Evolutionary conservation across 106 monocot genomes (phyloP).

Genomic region (Apostasia shenzhenica): DNA sequence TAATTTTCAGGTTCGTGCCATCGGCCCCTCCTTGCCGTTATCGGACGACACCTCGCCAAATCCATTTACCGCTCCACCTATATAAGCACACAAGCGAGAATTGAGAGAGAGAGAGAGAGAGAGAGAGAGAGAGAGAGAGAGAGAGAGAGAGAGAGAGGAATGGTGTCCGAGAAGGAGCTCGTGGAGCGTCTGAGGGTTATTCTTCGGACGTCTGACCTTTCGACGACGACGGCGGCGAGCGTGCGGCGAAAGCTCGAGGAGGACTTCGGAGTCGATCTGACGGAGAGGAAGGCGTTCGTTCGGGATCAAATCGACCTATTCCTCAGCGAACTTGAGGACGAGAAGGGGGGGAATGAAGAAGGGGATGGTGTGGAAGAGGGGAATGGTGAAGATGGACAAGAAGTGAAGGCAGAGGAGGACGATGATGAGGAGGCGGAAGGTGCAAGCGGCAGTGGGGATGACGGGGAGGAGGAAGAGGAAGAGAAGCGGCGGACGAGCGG

Average conservation of each 20-base stretch:
- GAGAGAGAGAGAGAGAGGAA: constrained; percentile 6
- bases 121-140: neutral
- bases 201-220: constrained; percentile 67
- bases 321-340: constrained; percentile 23
- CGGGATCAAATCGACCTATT: constrained; percentile 80
- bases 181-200: constrained; percentile 50
- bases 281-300: constrained; percentile 58
- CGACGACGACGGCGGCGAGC: constrained; percentile 61
- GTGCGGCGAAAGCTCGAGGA: constrained; percentile 68
- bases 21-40: too few species aligned
- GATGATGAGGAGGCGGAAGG: constrained; percentile 15
- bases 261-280: constrained; percentile 65
- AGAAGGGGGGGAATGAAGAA: constrained; percentile 12
- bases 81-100: neutral
- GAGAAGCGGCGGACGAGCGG: constrained; percentile 18
- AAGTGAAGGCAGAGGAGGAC: constrained; percentile 9
- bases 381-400: constrained; percentile 18
- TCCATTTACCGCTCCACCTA: neutral
- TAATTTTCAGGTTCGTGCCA: too few species aligned
- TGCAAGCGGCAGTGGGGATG: constrained; percentile 5
- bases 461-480: constrained; percentile 26
- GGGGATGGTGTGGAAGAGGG: constrained; percentile 11
- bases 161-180: constrained; percentile 76
- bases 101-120: neutral
- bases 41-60: too few species aligned